Conservation (phyloP, 1,284 basidiomycete genomes). For the Marasmius fiardii region DNA sequence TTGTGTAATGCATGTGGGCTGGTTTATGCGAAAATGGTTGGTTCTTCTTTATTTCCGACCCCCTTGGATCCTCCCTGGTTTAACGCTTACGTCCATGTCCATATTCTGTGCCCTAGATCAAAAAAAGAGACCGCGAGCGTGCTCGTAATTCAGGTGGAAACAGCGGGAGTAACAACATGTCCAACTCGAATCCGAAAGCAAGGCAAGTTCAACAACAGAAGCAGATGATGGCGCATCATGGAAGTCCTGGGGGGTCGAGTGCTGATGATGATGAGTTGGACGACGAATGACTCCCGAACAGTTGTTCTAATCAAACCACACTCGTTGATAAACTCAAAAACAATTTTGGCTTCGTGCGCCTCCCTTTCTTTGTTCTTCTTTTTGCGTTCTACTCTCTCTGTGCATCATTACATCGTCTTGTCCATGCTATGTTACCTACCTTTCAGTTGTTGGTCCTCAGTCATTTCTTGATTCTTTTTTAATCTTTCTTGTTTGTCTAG, state of each 20-base stretch:
- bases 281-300: background rate
- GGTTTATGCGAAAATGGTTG: constrained; percentile 74
- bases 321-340: background rate
- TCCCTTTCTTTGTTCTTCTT: background rate
- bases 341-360: background rate
- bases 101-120: constrained; percentile 27
- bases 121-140: constrained; percentile 36
- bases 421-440: background rate
- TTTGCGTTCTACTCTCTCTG: background rate
- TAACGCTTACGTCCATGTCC: background rate
- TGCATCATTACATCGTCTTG: background rate
- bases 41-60: constrained; percentile 24
- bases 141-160: constrained; percentile 9
- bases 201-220: background rate
- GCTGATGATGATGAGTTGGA: background rate
- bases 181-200: background rate
- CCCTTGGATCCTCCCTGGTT: constrained; percentile 7
- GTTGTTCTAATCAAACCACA: background rate
- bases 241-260: background rate
- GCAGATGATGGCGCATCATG: background rate
- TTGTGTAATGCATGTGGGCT: constrained; percentile 76
- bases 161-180: background rate
- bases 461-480: no score
- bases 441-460: background rate
- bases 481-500: no score